These are phyloP conservation scores for Oryza officinalis DNA, from an alignment of 176 grass and related monocot species.

Conservation along the genomic window DNA sequence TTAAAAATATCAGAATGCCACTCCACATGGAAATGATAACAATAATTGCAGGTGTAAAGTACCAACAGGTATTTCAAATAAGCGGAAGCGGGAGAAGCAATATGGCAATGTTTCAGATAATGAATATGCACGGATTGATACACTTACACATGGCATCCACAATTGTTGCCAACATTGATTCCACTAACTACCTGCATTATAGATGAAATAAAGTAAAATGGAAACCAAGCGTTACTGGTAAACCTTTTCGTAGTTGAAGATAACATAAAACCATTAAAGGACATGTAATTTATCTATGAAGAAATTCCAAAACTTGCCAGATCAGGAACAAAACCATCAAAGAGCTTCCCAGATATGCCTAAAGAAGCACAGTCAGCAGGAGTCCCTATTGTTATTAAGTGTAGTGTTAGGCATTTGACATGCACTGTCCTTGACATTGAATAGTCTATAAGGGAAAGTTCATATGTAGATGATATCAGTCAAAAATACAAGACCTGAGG, in stretches of 20 bases:
- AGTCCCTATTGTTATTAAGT: constrained; percentile 61
- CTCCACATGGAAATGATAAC: neutral
- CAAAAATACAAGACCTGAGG: constrained; percentile 60
- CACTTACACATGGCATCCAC: constrained; percentile 85
- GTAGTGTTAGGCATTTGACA: constrained; percentile 17
- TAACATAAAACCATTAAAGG: neutral
- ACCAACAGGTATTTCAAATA: neutral
- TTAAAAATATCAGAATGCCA: neutral
- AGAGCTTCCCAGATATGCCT: constrained; percentile 94
- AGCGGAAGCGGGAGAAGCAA: neutral
- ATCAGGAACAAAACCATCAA: constrained; percentile 84
- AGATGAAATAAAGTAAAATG: constrained; percentile 25
- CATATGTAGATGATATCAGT: constrained; percentile 7
- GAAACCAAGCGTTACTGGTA: neutral
- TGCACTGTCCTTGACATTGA: neutral
- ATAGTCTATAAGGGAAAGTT: neutral
- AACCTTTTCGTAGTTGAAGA: neutral
- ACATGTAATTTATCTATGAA: neutral
- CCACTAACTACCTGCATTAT: constrained; percentile 89
- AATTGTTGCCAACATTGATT: constrained; percentile 88
- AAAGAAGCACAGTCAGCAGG: constrained; percentile 91
- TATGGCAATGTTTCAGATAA: neutral
- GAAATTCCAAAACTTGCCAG: constrained; percentile 53
- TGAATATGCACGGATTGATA: constrained; percentile 15
- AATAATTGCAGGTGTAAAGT: neutral